phyloP scores from a whole-genome alignment of 2,329 filamentous ascomycete genomes.

The Fusarium compactum region DNA sequence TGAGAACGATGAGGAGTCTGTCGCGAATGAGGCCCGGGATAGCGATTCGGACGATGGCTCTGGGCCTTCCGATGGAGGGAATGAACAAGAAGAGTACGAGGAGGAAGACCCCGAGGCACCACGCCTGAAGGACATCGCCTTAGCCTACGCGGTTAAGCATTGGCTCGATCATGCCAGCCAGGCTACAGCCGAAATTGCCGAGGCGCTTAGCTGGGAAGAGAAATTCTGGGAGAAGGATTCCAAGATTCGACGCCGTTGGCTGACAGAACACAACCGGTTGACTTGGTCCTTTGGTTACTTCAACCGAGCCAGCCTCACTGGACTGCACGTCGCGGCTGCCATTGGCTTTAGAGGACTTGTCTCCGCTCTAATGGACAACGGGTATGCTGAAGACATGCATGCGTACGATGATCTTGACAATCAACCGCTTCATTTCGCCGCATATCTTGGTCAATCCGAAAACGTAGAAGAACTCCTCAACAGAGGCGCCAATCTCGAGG shows the following conservation, averaged over 20 bases:
- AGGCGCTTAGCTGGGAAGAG: conserved; percentile 53
- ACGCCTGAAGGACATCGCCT: conserved; percentile 42
- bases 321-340: conserved; percentile 54
- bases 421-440: conserved; percentile 31
- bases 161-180: conserved; percentile 58
- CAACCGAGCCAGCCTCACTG: conserved; percentile 49
- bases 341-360: conserved; percentile 56
- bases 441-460: conserved; percentile 15
- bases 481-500: conserved; percentile 30
- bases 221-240: conserved; percentile 56
- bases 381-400: conserved; percentile 52
- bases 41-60: conserved; percentile 27
- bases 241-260: conserved; percentile 53
- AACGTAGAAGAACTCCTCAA: conserved; percentile 31
- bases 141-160: conserved; percentile 55
- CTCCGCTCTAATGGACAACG: conserved; percentile 53
- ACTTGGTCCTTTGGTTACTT: conserved; percentile 50
- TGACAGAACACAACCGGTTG: conserved; percentile 51
- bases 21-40: not conserved
- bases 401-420: conserved; percentile 45
- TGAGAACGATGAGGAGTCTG: not conserved
- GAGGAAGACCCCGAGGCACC: conserved; percentile 48
- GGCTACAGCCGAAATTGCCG: conserved; percentile 57
- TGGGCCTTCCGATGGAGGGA: not conserved
- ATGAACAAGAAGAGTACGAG: conserved; percentile 6